Conservation (phyloP, 2,329 filamentous ascomycete genomes). For the Colletotrichum kahawae region DNA sequence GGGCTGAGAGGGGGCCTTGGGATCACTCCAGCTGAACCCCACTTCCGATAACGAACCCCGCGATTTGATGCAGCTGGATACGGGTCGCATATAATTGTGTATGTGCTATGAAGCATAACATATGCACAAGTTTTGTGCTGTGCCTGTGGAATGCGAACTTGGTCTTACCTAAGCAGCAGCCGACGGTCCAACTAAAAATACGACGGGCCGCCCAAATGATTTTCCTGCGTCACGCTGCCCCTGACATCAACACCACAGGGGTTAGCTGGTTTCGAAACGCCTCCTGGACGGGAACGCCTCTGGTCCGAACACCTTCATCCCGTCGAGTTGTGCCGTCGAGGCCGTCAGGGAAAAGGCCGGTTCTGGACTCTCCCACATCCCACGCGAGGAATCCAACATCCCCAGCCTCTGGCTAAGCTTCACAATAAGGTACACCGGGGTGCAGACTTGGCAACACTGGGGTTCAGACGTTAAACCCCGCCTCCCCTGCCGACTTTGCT, state of each 20-base stretch:
- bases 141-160: not conserved
- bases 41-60: conserved; percentile 18
- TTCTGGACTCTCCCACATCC: not conserved
- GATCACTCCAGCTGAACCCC: not conserved
- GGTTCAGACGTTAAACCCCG: not conserved
- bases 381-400: not conserved
- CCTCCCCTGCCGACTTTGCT: conserved; percentile 16
- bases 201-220: not conserved
- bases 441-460: conserved; percentile 15
- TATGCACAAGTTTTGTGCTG: not conserved
- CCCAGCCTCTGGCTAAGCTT: conserved; percentile 5
- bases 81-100: not conserved
- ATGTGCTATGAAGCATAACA: not conserved
- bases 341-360: not conserved
- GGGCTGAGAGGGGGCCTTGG: not conserved
- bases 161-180: not conserved
- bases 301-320: conserved; percentile 18
- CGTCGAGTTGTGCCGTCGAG: not conserved
- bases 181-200: not conserved
- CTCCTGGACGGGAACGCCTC: conserved; percentile 11
- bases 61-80: conserved; percentile 1
- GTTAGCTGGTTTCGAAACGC: conserved; percentile 16
- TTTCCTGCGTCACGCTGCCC: not conserved
- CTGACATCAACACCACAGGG: not conserved
- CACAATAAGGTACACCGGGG: conserved; percentile 18